phyloP scores from a whole-genome alignment of 1,139 yeast species.

The Taiozyma sp. region DNA sequence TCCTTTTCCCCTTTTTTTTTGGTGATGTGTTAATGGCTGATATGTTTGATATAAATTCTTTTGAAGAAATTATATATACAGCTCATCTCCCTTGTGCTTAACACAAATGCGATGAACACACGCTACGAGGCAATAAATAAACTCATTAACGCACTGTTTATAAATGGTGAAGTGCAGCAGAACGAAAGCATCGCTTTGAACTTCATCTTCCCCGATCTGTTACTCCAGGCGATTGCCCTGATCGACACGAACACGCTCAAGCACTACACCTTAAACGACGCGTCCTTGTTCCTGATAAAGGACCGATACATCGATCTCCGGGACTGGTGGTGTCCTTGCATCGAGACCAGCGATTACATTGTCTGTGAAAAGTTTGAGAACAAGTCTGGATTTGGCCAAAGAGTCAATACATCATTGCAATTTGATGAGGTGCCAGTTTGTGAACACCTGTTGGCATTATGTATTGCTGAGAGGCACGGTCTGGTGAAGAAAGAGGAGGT shows the following conservation, averaged over 20 bases:
- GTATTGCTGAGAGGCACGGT: background rate
- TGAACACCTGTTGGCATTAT: slow-evolving; percentile 1
- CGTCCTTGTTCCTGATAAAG: background rate
- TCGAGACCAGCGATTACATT: background rate
- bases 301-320: background rate
- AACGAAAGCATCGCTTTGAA: slow-evolving; percentile 1
- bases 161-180: background rate
- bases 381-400: background rate
- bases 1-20: no score
- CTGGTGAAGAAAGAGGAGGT: background rate
- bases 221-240: slow-evolving; percentile 1
- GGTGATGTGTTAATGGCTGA: no score
- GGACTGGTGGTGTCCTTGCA: background rate
- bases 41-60: no score
- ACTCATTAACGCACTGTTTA: background rate
- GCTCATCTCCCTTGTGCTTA: no score
- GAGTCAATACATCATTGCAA: background rate
- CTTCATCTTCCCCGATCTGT: slow-evolving; percentile 4
- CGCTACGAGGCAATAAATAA: no score
- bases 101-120: no score
- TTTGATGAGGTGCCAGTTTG: slow-evolving; percentile 1
- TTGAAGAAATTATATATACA: no score
- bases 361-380: background rate
- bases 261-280: background rate
- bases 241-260: background rate